These are phyloP conservation scores for Pleurotus tuber-regium DNA, from an alignment of 768 basidiomycete genomes.

Conservation along the genomic window DNA sequence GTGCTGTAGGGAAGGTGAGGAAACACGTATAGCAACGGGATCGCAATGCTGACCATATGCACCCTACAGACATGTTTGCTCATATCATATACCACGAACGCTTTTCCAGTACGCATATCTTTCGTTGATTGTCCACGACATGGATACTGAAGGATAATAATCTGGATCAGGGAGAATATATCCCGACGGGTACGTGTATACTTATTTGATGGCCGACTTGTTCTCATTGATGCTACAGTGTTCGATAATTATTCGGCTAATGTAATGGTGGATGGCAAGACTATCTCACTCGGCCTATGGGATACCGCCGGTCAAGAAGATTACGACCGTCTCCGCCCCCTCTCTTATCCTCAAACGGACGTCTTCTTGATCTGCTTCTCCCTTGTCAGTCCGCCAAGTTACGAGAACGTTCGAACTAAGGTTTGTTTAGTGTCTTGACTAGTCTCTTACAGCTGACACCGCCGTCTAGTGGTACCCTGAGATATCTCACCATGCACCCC, in stretches of 20 bases:
- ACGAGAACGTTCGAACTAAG: slow-evolving; percentile 98
- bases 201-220: neutral
- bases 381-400: slow-evolving; percentile 95
- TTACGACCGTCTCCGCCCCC: slow-evolving; percentile 94
- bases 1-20: slow-evolving; percentile 95
- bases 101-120: slow-evolving; percentile 74
- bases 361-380: slow-evolving; percentile 99
- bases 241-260: slow-evolving; percentile 99
- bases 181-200: slow-evolving; percentile 74
- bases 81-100: slow-evolving; percentile 99
- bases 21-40: slow-evolving; percentile 10
- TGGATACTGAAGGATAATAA: slow-evolving; percentile 15
- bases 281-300: slow-evolving; percentile 97
- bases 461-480: slow-evolving; percentile 86
- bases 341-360: slow-evolving; percentile 99
- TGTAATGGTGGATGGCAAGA: slow-evolving; percentile 99
- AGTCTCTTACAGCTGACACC: slow-evolving; percentile 12
- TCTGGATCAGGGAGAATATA: slow-evolving; percentile 81
- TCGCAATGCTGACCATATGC: slow-evolving; percentile 17
- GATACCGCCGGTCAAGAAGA: slow-evolving; percentile 99
- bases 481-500: slow-evolving; percentile 95
- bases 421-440: slow-evolving; percentile 39
- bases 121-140: slow-evolving; percentile 10
- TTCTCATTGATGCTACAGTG: slow-evolving; percentile 47
- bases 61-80: slow-evolving; percentile 86